A percentile compares a stretch with the other conserved stretches of the same genome.
Conservation (phyloP, 2,329 filamentous ascomycete genomes). For the Ophiostoma australiae region DNA sequence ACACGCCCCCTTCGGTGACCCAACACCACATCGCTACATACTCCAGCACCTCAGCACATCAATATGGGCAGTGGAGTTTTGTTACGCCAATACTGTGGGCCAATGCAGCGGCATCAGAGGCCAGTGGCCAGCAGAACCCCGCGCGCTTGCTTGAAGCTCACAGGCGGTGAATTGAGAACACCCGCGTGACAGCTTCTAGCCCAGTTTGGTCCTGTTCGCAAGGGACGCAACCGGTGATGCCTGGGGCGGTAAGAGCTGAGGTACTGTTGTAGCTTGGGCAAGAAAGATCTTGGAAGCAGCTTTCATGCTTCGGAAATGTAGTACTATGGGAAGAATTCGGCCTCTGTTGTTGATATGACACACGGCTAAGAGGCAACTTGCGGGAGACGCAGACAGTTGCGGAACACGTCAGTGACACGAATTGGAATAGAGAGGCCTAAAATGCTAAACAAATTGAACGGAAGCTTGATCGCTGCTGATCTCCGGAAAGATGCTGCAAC, state of each 20-base stretch:
- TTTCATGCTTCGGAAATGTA: background rate
- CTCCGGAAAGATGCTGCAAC: background rate
- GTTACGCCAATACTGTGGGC: constrained; percentile 21
- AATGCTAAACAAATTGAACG: background rate
- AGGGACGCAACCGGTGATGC: background rate
- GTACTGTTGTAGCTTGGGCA: too few species aligned
- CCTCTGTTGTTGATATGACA: background rate
- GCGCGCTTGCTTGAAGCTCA: constrained; percentile 6
- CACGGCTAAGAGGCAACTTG: background rate
- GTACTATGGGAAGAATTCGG: background rate
- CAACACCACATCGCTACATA: background rate
- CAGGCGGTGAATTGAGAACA: constrained; percentile 8
- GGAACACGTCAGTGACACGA: background rate
- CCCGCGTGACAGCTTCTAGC: constrained; percentile 3
- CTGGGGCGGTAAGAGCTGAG: background rate
- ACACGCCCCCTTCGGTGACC: background rate
- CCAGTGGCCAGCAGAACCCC: constrained; percentile 16
- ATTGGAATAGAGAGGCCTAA: background rate
- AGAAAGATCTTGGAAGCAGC: too few species aligned
- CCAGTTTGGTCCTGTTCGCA: background rate
- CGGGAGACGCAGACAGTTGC: background rate
- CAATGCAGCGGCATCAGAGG: constrained; percentile 13
- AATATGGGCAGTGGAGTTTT: constrained; percentile 12
- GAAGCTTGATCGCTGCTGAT: background rate
- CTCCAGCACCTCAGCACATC: background rate